Conservation (phyloP, 192 early-diverging fungal genomes). For the Backusella circina region DNA sequence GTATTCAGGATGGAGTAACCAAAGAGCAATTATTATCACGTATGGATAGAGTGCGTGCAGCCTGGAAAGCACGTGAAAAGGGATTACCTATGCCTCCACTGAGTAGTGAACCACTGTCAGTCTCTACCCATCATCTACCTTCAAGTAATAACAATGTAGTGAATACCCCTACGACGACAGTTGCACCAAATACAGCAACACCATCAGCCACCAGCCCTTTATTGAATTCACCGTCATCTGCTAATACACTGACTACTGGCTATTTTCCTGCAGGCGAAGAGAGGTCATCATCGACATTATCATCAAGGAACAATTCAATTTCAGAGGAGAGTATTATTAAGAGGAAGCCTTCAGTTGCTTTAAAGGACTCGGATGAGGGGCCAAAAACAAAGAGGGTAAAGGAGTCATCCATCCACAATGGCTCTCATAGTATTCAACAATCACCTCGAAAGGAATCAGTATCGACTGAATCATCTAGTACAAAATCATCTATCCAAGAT, state of each 20-base stretch:
- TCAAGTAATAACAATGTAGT: not conserved
- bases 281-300: not conserved
- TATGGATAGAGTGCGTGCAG: constrained; percentile 34
- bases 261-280: not conserved
- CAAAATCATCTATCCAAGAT: not conserved
- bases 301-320: constrained; percentile 10
- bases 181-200: not conserved
- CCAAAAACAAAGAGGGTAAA: not conserved
- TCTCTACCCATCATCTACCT: not conserved
- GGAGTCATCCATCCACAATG: not conserved
- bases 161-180: not conserved
- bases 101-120: not conserved
- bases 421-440: not conserved
- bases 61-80: constrained; percentile 40
- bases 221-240: not conserved
- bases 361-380: not conserved
- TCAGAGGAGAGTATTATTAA: not conserved
- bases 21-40: constrained; percentile 35
- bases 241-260: not conserved
- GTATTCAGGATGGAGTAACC: constrained; percentile 47
- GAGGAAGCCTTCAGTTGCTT: not conserved
- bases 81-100: constrained; percentile 17
- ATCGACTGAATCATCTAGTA: not conserved
- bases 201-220: not conserved
- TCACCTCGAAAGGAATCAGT: too few relatives aligned